Evolutionary conservation across 2,329 filamentous ascomycete species (phyloP).

Genomic region (Neofusicoccum umdonicola): DNA sequence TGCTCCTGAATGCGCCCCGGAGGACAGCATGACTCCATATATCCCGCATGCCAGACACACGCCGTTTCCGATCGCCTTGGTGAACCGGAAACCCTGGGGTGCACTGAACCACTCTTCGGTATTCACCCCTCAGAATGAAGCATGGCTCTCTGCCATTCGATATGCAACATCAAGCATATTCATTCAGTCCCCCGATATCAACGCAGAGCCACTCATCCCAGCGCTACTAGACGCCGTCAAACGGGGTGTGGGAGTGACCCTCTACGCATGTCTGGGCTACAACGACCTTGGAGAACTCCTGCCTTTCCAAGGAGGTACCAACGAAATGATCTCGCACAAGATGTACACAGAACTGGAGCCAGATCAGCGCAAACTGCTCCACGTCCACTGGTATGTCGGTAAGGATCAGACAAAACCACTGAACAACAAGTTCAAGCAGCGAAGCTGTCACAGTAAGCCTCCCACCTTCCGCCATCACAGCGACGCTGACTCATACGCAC

Average conservation of each 20-base stretch:
- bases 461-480: not conserved
- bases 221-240: conserved; percentile 64
- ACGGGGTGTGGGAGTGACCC: conserved; percentile 65
- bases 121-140: conserved; percentile 70
- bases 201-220: conserved; percentile 65
- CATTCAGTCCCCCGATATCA: conserved; percentile 75
- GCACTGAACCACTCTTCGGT: conserved; percentile 59
- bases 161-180: conserved; percentile 66
- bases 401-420: conserved; percentile 71
- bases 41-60: conserved; percentile 54
- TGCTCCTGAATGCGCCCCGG: conserved; percentile 53
- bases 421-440: conserved; percentile 61
- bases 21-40: conserved; percentile 65
- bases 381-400: conserved; percentile 68
- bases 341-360: conserved; percentile 57
- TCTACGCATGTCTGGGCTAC: conserved; percentile 75
- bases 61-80: conserved; percentile 68
- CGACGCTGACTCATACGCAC: not conserved
- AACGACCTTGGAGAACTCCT: conserved; percentile 76
- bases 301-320: conserved; percentile 72
- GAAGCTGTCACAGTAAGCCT: conserved; percentile 61
- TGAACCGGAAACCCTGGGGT: conserved; percentile 67
- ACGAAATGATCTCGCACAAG: conserved; percentile 65
- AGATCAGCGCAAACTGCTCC: conserved; percentile 50
- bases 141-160: conserved; percentile 67